These are phyloP conservation scores for Ganoderma sp. DNA, from an alignment of 1,284 basidiomycete species.

Conservation along the genomic window DNA sequence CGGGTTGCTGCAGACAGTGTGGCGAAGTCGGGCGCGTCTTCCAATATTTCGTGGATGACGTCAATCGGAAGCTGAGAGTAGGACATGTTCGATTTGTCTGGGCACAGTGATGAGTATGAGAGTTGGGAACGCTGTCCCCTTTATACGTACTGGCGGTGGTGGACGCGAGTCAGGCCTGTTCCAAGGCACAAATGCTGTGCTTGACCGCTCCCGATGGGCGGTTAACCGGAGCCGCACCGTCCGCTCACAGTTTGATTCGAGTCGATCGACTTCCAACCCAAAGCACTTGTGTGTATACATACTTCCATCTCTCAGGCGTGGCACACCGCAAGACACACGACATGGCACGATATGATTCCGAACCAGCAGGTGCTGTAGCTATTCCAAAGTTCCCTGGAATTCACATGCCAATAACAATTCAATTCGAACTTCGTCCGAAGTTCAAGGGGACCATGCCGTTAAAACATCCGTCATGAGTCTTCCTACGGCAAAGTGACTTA, in stretches of 20 bases:
- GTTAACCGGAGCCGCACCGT: not conserved
- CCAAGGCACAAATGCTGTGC: not conserved
- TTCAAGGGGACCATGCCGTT: not conserved
- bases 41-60: constrained; percentile 27
- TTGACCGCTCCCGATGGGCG: not conserved
- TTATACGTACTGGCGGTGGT: not conserved
- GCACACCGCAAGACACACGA: not conserved
- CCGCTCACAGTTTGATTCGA: not conserved
- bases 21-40: constrained; percentile 17
- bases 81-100: constrained; percentile 15
- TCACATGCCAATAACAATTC: not conserved
- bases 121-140: not conserved
- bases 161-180: not conserved
- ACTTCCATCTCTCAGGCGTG: not conserved
- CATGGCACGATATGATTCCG: not conserved
- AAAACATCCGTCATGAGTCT: not conserved
- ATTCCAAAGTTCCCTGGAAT: not conserved
- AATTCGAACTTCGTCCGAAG: not conserved
- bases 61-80: constrained; percentile 15
- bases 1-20: constrained; percentile 33
- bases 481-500: not conserved
- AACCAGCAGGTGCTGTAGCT: not conserved
- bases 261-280: not conserved
- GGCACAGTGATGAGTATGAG: too few relatives aligned
- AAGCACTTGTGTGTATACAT: not conserved